These are phyloP conservation scores for Neurospora cerealis DNA, from an alignment of 495 filamentous ascomycete species.

Conservation along the genomic window DNA sequence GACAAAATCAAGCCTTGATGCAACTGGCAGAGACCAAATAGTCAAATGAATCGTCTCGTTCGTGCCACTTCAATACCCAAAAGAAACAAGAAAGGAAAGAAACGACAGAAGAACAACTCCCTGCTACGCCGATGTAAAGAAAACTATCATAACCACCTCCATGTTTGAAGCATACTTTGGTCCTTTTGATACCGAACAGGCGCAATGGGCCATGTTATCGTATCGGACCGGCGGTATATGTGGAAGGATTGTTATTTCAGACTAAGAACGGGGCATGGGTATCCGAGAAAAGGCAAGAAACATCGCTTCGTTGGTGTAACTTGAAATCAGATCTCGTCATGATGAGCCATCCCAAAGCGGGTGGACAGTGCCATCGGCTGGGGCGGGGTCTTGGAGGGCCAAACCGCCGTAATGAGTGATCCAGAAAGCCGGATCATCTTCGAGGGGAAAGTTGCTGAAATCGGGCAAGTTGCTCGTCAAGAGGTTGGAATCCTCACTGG, in stretches of 20 bases:
- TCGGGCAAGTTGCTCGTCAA: conserved; percentile 8
- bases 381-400: conserved; percentile 20
- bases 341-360: conserved; percentile 24
- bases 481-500: conserved; percentile 25
- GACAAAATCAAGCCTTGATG: not conserved
- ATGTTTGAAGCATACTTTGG: not conserved
- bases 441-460: conserved; percentile 16
- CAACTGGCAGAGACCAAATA: not conserved
- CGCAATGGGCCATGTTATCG: not conserved
- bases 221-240: not conserved
- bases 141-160: not conserved
- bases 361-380: conserved; percentile 17
- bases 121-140: not conserved
- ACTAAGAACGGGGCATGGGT: conserved; percentile 4
- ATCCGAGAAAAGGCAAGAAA: conserved; percentile 10
- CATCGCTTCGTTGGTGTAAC: conserved; percentile 13
- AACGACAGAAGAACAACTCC: not conserved
- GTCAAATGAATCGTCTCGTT: not conserved
- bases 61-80: not conserved
- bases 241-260: not conserved
- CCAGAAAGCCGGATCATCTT: conserved; percentile 26
- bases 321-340: conserved; percentile 4
- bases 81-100: not conserved
- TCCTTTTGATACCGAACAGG: not conserved
- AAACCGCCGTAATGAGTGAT: conserved; percentile 17